These are phyloP conservation scores for Fraxinus anomala DNA, from an alignment of 257 asterid genomes.

Conservation along the genomic window DNA sequence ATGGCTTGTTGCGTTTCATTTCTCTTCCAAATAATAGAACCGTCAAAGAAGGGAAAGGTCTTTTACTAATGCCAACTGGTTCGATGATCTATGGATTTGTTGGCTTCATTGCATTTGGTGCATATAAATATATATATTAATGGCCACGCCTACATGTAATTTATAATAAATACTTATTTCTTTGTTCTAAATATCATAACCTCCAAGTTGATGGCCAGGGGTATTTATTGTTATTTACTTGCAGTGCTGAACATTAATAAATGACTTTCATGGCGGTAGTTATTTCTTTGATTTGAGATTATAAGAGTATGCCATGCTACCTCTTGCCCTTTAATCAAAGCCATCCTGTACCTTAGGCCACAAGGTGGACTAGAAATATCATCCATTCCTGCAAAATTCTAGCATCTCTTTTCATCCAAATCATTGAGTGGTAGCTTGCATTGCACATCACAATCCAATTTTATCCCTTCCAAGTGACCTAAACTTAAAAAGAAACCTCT, in stretches of 20 bases:
- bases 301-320: background rate
- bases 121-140: background rate
- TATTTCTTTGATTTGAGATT: background rate
- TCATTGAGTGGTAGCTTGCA: background rate
- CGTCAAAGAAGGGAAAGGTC: background rate
- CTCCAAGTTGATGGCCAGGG: background rate
- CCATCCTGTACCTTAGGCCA: background rate
- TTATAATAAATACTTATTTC: background rate
- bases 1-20: conserved; percentile 11
- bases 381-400: background rate
- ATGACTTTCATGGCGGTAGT: background rate
- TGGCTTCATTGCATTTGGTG: conserved; percentile 17
- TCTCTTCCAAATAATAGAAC: background rate
- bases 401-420: background rate
- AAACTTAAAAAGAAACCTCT: background rate
- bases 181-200: background rate
- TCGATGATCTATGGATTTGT: conserved; percentile 7
- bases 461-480: background rate
- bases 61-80: background rate
- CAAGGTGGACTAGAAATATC: background rate
- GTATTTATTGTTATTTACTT: background rate
- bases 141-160: background rate
- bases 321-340: background rate
- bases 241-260: background rate
- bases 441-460: background rate